phyloP scores from a whole-genome alignment of 139 green algal species.

The Yamagishiella unicocca region DNA sequence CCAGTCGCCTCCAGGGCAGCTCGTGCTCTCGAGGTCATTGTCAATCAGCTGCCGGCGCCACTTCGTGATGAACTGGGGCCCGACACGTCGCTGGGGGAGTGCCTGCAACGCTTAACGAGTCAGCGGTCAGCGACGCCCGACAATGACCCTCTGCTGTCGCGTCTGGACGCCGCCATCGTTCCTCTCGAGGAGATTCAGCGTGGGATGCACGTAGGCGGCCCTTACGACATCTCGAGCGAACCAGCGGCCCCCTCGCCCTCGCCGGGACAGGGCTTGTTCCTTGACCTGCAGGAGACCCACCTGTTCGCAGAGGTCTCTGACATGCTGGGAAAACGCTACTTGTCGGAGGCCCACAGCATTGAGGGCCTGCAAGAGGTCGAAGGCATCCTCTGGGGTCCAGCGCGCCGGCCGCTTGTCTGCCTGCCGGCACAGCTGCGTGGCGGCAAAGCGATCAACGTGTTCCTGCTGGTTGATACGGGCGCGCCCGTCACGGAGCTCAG shows the following conservation, averaged over 20 bases:
- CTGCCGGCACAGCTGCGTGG: not conserved
- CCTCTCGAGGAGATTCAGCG: slow-evolving; percentile 2
- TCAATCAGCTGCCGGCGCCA: not conserved
- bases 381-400: slow-evolving; percentile 25
- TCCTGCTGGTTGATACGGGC: slow-evolving; percentile 3
- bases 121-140: not conserved
- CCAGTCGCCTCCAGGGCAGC: not conserved
- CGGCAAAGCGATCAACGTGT: slow-evolving; percentile 4
- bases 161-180: not conserved
- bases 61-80: not conserved
- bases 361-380: not conserved
- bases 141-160: not conserved
- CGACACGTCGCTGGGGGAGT: not conserved
- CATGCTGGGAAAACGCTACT: not conserved
- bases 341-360: not conserved
- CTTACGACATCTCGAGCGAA: slow-evolving; percentile 10
- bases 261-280: not conserved
- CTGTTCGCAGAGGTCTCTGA: not conserved
- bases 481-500: slow-evolving; percentile 20
- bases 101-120: not conserved
- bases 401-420: slow-evolving; percentile 6
- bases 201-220: not conserved
- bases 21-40: not conserved
- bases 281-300: not conserved
- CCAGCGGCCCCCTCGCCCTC: not conserved